These are phyloP conservation scores for Cercospora sp. DNA, from an alignment of 2,329 filamentous ascomycete genomes.

Conservation along the genomic window DNA sequence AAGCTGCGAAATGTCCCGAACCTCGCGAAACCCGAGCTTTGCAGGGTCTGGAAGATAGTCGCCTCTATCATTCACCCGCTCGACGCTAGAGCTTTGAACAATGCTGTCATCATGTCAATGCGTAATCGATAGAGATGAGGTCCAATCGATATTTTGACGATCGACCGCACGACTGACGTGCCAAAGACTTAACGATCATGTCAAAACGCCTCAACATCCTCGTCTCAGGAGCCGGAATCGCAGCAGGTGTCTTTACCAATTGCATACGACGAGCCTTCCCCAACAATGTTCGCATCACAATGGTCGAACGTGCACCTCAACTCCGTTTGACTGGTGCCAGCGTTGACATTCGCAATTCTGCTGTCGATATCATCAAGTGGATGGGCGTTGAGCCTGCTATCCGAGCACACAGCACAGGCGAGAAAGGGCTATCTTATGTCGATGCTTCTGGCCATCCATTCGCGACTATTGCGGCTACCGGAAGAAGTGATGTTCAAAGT, in stretches of 20 bases:
- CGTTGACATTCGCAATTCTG: not conserved
- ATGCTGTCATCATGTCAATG: not conserved
- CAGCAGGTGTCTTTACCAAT: not conserved
- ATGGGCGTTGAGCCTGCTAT: not conserved
- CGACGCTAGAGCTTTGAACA: not conserved
- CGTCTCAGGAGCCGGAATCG: not conserved
- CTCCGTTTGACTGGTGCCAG: not conserved
- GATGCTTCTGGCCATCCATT: not conserved
- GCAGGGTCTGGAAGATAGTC: not conserved
- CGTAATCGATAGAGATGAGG: not conserved
- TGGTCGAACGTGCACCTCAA: not conserved
- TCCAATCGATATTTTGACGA: not conserved
- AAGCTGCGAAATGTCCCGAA: not conserved
- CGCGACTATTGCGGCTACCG: not conserved
- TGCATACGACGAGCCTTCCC: not conserved
- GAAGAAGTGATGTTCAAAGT: not conserved
- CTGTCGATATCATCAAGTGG: not conserved
- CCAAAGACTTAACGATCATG: not conserved
- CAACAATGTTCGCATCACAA: not conserved
- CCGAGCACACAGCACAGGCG: not conserved
- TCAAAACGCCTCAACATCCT: not conserved
- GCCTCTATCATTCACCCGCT: not conserved
- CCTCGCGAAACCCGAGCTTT: not conserved
- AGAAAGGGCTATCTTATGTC: not conserved
- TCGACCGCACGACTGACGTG: not conserved